phyloP scores from a whole-genome alignment of 2,329 filamentous ascomycete genomes.

The Claviceps citrina region DNA sequence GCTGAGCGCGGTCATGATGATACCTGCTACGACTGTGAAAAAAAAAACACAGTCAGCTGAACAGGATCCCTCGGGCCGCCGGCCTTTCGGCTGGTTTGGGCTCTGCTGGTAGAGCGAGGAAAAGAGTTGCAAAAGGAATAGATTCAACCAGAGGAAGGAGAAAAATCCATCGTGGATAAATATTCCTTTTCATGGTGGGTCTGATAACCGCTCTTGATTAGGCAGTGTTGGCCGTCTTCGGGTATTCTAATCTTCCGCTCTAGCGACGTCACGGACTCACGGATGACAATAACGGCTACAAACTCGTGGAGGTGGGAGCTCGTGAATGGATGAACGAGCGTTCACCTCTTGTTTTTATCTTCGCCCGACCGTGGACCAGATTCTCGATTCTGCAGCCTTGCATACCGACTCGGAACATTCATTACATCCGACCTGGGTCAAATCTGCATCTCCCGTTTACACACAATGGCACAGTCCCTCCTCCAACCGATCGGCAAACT shows the following conservation, averaged over 20 bases:
- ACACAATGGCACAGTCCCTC: slow-evolving; percentile 35
- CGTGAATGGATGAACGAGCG: too few species aligned
- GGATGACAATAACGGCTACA: too few species aligned
- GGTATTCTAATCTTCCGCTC: slow-evolving; percentile 4
- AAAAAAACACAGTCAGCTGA: not conserved
- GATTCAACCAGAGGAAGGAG: not conserved
- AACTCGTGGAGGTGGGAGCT: too few species aligned
- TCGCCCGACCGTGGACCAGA: too few species aligned
- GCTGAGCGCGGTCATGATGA: slow-evolving; percentile 8
- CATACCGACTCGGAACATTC: too few species aligned
- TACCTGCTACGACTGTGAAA: not conserved
- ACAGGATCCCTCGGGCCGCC: not conserved
- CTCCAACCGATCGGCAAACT: slow-evolving; percentile 42
- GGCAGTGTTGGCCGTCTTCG: not conserved
- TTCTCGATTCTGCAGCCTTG: too few species aligned
- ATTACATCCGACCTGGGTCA: too few species aligned
- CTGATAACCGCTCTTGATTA: not conserved
- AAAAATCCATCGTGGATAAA: slow-evolving; percentile 1
- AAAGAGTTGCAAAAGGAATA: not conserved
- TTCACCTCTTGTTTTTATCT: too few species aligned
- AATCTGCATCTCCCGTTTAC: not conserved
- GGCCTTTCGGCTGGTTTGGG: slow-evolving; percentile 1
- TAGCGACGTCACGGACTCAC: not conserved
- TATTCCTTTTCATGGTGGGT: not conserved
- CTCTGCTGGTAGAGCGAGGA: not conserved